A percentile compares a stretch with the other conserved stretches of the same genome.
Evolutionary conservation across 208 protist genomes (phyloP).

Genomic region (Trypanosoma vivax): DNA sequence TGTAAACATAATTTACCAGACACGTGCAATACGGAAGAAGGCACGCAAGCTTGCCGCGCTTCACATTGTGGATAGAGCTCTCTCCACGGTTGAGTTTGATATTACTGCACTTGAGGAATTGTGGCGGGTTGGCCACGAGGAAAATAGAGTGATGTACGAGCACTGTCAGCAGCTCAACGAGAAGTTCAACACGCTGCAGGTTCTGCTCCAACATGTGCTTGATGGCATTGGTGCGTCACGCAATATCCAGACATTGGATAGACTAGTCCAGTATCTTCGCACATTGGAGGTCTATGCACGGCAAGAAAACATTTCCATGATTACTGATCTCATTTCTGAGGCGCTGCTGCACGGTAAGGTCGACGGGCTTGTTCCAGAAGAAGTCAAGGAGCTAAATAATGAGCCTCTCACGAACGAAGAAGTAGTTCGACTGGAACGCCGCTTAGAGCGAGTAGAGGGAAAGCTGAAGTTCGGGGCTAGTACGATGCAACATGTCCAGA

Average conservation of each 20-base stretch:
- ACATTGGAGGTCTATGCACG: conserved; percentile 71
- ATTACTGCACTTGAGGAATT: conserved; percentile 66
- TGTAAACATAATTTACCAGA: conserved; percentile 68
- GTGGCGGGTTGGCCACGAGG: conserved; percentile 67
- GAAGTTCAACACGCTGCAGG: conserved; percentile 33
- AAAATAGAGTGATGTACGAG: conserved; percentile 76
- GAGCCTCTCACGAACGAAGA: conserved; percentile 9
- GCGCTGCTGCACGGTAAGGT: conserved; percentile 29
- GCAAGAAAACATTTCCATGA: conserved; percentile 50
- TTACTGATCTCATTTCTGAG: conserved; percentile 53
- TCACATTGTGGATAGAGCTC: conserved; percentile 33
- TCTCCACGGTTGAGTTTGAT: conserved; percentile 80
- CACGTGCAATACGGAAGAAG: conserved; percentile 28
- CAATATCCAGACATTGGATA: conserved; percentile 27
- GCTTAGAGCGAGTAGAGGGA: conserved; percentile 16
- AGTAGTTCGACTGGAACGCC: conserved; percentile 11
- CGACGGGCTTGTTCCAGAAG: not conserved
- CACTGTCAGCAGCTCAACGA: conserved; percentile 60
- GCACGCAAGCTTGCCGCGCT: conserved; percentile 35
- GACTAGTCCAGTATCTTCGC: conserved; percentile 59
- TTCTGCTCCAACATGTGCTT: conserved; percentile 68
- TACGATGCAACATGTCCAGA: conserved; percentile 47
- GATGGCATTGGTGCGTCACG: conserved; percentile 73
- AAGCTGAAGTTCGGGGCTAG: conserved; percentile 47
- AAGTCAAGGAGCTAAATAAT: not conserved